Evolutionary conservation across 2,329 filamentous ascomycete genomes (phyloP).

Genomic region (Emericellopsis atlantica): DNA sequence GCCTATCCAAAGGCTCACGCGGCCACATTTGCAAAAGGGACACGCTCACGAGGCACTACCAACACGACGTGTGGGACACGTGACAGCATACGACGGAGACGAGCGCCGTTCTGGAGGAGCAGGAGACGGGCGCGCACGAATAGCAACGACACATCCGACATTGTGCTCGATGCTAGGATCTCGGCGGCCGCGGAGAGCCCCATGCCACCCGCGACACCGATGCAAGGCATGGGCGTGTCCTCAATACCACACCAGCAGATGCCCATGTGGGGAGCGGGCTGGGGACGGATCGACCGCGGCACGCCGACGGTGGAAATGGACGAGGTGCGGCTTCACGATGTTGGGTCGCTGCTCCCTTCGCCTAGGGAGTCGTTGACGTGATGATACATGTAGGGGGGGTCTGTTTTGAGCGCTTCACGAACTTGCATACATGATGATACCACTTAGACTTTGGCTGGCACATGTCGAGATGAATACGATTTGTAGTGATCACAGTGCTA

Average conservation of each 20-base stretch:
- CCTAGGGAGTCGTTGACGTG: background rate
- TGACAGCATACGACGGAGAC: conserved; percentile 10
- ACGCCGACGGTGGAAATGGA: conserved; percentile 6
- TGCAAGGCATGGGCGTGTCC: background rate
- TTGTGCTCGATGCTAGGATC: conserved; percentile 17
- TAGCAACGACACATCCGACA: conserved; percentile 16
- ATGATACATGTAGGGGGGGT: background rate
- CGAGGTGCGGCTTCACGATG: conserved; percentile 9
- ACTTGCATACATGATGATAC: background rate
- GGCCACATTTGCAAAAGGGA: conserved; percentile 10
- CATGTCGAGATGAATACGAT: too few species aligned
- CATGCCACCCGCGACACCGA: background rate
- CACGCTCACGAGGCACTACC: conserved; percentile 29
- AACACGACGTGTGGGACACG: conserved; percentile 18
- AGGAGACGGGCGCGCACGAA: conserved; percentile 12
- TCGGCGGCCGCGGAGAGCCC: conserved; percentile 6
- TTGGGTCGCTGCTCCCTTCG: conserved; percentile 5
- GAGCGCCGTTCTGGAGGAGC: conserved; percentile 15
- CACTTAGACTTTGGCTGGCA: background rate
- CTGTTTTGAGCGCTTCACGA: background rate
- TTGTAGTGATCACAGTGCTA: too few species aligned
- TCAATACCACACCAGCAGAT: conserved; percentile 3
- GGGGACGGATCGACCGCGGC: conserved; percentile 14
- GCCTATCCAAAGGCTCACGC: conserved; percentile 24
- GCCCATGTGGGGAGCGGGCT: conserved; percentile 14